phyloP scores from a whole-genome alignment of 495 filamentous ascomycete genomes.

The Penicillium dipodomyicola region DNA sequence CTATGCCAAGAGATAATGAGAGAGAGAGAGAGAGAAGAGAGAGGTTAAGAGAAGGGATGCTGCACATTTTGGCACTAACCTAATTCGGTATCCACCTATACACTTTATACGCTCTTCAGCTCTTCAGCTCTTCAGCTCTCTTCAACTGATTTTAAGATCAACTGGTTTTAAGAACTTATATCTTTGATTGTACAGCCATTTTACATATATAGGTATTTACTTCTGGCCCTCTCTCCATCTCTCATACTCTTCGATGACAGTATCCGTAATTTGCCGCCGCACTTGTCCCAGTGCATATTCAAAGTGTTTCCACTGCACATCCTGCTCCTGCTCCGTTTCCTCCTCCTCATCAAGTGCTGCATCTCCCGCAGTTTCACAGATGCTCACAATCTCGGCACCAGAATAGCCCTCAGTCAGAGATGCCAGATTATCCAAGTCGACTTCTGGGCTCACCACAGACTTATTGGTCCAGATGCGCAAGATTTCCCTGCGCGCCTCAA shows the following conservation, averaged over 20 bases:
- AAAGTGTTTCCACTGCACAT: slow-evolving; percentile 62
- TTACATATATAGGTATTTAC: background rate
- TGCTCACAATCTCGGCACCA: slow-evolving; percentile 81
- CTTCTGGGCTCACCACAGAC: slow-evolving; percentile 60
- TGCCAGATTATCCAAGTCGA: slow-evolving; percentile 67
- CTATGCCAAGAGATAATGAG: background rate
- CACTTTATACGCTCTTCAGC: background rate
- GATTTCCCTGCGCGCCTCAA: slow-evolving; percentile 73
- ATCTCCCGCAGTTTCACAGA: slow-evolving; percentile 68
- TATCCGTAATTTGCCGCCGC: slow-evolving; percentile 64
- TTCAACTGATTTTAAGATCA: background rate
- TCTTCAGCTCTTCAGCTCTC: background rate
- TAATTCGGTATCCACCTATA: slow-evolving; percentile 22
- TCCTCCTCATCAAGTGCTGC: slow-evolving; percentile 57
- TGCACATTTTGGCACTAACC: slow-evolving; percentile 12
- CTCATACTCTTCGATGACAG: slow-evolving; percentile 65
- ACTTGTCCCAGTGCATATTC: slow-evolving; percentile 59
- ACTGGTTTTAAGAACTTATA: background rate
- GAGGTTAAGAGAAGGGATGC: background rate
- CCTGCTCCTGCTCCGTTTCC: slow-evolving; percentile 42
- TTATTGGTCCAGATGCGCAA: slow-evolving; percentile 61
- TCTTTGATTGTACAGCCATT: slow-evolving; percentile 1
- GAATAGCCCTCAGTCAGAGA: slow-evolving; percentile 74
- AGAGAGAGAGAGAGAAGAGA: background rate
- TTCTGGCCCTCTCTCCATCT: slow-evolving; percentile 53